Percentiles rank a stretch among this genome's conserved stretches.
phyloP scores from a whole-genome alignment of 1,284 basidiomycete species.

The Microbotryum scabiosae region DNA sequence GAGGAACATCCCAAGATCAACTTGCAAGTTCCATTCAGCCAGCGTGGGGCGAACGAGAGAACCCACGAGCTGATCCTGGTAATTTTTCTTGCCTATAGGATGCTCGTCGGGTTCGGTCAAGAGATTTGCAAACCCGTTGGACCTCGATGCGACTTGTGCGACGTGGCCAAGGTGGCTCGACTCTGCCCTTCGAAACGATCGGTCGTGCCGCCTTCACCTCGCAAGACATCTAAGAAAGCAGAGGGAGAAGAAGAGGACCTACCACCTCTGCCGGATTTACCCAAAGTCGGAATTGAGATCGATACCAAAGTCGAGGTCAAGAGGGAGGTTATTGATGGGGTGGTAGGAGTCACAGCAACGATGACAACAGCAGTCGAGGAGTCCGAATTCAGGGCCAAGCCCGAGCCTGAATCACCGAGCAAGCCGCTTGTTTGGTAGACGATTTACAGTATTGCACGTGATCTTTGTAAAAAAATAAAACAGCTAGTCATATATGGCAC shows the following conservation, averaged over 20 bases:
- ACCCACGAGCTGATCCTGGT: background rate
- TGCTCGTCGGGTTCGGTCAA: conserved; percentile 90
- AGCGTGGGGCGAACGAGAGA: no score
- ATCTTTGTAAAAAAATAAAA: background rate
- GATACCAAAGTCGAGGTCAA: background rate
- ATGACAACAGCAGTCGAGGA: no score
- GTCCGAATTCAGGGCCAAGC: no score
- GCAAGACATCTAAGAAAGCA: conserved; percentile 7
- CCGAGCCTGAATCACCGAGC: no score
- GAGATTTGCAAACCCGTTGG: conserved; percentile 71
- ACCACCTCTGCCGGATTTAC: conserved; percentile 1
- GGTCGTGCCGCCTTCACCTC: conserved; percentile 13
- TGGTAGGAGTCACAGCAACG: no score
- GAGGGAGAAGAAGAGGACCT: conserved; percentile 4
- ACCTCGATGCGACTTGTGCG: conserved; percentile 72
- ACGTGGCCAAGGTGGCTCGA: conserved; percentile 38
- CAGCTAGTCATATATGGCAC: no score
- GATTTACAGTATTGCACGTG: background rate
- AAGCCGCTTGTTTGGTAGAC: background rate
- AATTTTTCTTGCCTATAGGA: conserved; percentile 40
- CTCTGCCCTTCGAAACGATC: conserved; percentile 41
- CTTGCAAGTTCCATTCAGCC: conserved; percentile 3
- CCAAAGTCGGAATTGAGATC: conserved; percentile 9
- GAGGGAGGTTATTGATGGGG: background rate
- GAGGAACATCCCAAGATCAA: conserved; percentile 75